phyloP scores from a whole-genome alignment of 495 filamentous ascomycete species.

The Penicillium odoratum region DNA sequence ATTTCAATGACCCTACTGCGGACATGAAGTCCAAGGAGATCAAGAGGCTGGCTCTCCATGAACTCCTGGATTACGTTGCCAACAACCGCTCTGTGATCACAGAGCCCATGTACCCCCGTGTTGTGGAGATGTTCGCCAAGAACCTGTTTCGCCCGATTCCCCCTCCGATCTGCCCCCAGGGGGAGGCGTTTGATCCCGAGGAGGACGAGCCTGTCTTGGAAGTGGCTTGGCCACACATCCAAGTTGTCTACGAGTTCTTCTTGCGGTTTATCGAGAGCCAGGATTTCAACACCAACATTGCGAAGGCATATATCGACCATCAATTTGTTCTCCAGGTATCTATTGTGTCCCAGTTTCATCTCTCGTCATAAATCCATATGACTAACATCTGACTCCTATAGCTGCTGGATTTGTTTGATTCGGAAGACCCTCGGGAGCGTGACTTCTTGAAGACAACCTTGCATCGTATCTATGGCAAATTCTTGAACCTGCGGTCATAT shows the following conservation, averaged over 20 bases:
- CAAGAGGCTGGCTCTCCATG: slow-evolving; percentile 94
- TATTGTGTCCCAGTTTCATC: slow-evolving; percentile 4
- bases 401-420: slow-evolving; percentile 97
- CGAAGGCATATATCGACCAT: slow-evolving; percentile 98
- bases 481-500: slow-evolving; percentile 94
- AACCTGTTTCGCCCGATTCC: slow-evolving; percentile 97
- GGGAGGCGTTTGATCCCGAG: slow-evolving; percentile 97
- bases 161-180: slow-evolving; percentile 94
- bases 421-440: slow-evolving; percentile 93
- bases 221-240: slow-evolving; percentile 98
- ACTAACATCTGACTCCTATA: slow-evolving; percentile 27
- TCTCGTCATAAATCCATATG: neutral
- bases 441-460: slow-evolving; percentile 98
- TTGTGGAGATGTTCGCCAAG: slow-evolving; percentile 99
- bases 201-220: slow-evolving; percentile 98
- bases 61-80: slow-evolving; percentile 96
- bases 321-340: slow-evolving; percentile 88
- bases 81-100: slow-evolving; percentile 98
- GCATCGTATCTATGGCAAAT: slow-evolving; percentile 98
- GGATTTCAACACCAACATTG: slow-evolving; percentile 99
- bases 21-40: slow-evolving; percentile 99
- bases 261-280: slow-evolving; percentile 98
- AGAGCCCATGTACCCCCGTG: slow-evolving; percentile 97
- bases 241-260: slow-evolving; percentile 99
- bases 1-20: slow-evolving; percentile 97